Evolutionary conservation across 805 yeast species (phyloP).

Genomic region (Starmerella powellii): DNA sequence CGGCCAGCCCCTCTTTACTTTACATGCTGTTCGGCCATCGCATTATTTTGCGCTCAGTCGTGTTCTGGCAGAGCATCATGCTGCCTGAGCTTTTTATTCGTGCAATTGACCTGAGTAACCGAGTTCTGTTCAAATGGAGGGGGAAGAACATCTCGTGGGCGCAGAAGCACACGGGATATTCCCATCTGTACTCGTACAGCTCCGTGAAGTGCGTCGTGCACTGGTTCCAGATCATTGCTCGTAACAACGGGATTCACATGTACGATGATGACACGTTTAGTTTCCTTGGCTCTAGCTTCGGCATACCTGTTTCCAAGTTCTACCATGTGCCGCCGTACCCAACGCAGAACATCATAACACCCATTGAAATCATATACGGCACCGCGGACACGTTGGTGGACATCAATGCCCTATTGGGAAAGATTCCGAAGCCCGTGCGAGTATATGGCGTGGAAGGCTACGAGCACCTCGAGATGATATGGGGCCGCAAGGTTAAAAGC

Average conservation of each 20-base stretch:
- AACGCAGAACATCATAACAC: slow-evolving; percentile 53
- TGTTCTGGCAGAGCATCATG: slow-evolving; percentile 64
- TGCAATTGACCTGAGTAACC: slow-evolving; percentile 59
- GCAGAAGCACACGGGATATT: slow-evolving; percentile 70
- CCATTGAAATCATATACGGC: slow-evolving; percentile 72
- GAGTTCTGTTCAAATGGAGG: slow-evolving; percentile 67
- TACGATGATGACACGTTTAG: slow-evolving; percentile 57
- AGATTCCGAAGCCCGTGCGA: slow-evolving; percentile 53
- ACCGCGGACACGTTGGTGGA: slow-evolving; percentile 74
- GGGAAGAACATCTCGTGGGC: slow-evolving; percentile 54
- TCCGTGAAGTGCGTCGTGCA: slow-evolving; percentile 89
- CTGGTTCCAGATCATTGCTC: slow-evolving; percentile 83
- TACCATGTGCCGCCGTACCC: slow-evolving; percentile 51
- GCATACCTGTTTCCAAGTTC: slow-evolving; percentile 24
- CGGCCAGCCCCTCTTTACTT: slow-evolving; percentile 63
- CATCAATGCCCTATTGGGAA: slow-evolving; percentile 56
- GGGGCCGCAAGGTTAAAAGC: slow-evolving; percentile 59
- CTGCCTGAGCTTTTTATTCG: slow-evolving; percentile 65
- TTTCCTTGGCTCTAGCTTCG: slow-evolving; percentile 19
- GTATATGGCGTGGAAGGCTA: slow-evolving; percentile 39
- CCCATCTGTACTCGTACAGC: slow-evolving; percentile 83
- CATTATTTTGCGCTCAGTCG: slow-evolving; percentile 63
- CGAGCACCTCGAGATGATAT: slow-evolving; percentile 81
- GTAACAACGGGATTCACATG: slow-evolving; percentile 66
- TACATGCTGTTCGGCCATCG: slow-evolving; percentile 61